Conservation (phyloP, 2,329 filamentous ascomycete species). For the Paraconiothyrium brasiliense region DNA sequence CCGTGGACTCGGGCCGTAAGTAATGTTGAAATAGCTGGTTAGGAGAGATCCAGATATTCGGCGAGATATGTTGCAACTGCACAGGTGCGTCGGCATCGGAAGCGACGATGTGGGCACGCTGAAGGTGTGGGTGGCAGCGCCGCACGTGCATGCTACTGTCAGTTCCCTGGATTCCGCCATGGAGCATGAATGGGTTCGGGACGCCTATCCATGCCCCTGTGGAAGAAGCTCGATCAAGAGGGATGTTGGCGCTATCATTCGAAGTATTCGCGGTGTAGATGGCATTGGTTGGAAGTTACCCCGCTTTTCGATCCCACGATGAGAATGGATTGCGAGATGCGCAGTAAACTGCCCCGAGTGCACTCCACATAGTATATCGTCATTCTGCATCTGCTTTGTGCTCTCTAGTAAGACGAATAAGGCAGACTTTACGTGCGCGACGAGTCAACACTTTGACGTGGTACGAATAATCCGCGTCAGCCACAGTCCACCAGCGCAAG, state of each 20-base stretch:
- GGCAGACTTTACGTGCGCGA: background rate
- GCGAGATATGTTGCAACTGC: slow-evolving; percentile 62
- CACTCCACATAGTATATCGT: background rate
- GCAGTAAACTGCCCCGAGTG: background rate
- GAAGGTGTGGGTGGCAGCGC: slow-evolving; percentile 51
- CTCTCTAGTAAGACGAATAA: background rate
- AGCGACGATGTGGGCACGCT: slow-evolving; percentile 45
- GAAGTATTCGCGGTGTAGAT: background rate
- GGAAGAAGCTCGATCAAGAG: background rate
- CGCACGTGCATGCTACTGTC: slow-evolving; percentile 57
- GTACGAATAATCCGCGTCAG: background rate
- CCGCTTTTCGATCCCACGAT: slow-evolving; percentile 7
- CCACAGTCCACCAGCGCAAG: background rate
- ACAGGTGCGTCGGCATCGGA: slow-evolving; percentile 56
- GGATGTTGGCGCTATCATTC: background rate
- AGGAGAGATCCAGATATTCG: slow-evolving; percentile 58
- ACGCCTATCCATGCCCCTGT: background rate
- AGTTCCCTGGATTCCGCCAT: slow-evolving; percentile 27
- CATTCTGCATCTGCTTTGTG: background rate
- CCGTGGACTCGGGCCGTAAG: slow-evolving; percentile 26
- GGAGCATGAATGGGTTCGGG: background rate
- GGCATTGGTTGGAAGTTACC: slow-evolving; percentile 8
- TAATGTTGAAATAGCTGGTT: slow-evolving; percentile 51
- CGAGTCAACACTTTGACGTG: background rate
- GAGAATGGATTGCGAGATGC: slow-evolving; percentile 7